A percentile compares a stretch with the other conserved stretches of the same genome.
phyloP scores from a whole-genome alignment of 305 asterid species.

The Rubia balearica region DNA sequence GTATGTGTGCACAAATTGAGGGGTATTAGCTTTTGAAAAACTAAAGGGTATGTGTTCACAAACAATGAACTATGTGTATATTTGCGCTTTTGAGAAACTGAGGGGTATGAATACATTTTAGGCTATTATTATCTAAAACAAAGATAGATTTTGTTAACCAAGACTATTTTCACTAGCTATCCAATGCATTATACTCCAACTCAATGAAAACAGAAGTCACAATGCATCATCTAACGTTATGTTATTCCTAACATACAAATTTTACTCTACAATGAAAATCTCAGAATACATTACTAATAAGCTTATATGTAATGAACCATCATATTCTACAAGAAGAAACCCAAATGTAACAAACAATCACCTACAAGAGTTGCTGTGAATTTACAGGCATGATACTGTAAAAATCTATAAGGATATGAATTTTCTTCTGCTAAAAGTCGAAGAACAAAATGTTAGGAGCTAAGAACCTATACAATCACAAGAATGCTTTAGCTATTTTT shows the following conservation, averaged over 20 bases:
- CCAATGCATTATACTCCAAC: too few species aligned
- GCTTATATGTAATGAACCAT: slow-evolving; percentile 16
- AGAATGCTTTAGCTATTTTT: slow-evolving; percentile 26
- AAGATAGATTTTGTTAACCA: too few species aligned
- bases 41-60: too few species aligned
- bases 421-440: slow-evolving; percentile 79
- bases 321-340: slow-evolving; percentile 20
- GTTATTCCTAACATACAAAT: neutral
- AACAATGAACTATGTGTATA: too few species aligned
- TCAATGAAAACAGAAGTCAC: too few species aligned
- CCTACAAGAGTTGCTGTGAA: slow-evolving; percentile 23
- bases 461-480: slow-evolving; percentile 52
- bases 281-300: slow-evolving; percentile 2
- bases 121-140: too few species aligned
- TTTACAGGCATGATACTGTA: slow-evolving; percentile 28
- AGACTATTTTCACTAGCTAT: too few species aligned
- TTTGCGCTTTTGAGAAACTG: too few species aligned
- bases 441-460: slow-evolving; percentile 58
- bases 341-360: slow-evolving; percentile 29
- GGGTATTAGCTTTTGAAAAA: too few species aligned
- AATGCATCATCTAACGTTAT: neutral
- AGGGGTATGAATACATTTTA: too few species aligned
- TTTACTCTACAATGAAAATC: neutral
- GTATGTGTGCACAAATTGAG: too few species aligned
- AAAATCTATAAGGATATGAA: slow-evolving; percentile 26